Percentiles rank a stretch among this genome's conserved stretches.
These are phyloP conservation scores for Alternaria consortialis DNA, from an alignment of 2,329 filamentous ascomycete species.

Conservation along the genomic window DNA sequence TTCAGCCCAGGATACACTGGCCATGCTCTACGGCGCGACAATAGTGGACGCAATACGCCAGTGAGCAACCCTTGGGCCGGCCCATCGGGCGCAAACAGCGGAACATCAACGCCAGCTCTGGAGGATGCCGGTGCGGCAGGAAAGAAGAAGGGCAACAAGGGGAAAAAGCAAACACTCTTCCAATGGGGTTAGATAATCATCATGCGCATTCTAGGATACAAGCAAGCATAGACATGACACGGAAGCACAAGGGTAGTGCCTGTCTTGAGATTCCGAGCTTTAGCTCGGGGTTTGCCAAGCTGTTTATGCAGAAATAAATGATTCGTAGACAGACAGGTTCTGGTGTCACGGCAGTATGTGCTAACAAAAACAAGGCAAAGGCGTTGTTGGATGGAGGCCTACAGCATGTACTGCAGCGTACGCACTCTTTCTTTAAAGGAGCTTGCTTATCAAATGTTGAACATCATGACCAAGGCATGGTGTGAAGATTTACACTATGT, in stretches of 20 bases:
- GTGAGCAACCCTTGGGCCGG: slow-evolving; percentile 53
- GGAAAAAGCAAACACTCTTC: slow-evolving; percentile 61
- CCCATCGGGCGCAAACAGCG: slow-evolving; percentile 39
- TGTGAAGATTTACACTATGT: background rate
- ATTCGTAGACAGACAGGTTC: background rate
- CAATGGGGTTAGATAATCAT: slow-evolving; percentile 54
- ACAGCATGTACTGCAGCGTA: background rate
- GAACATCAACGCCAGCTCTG: slow-evolving; percentile 31
- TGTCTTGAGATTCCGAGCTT: background rate
- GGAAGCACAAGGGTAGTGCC: background rate
- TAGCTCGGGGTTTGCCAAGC: background rate
- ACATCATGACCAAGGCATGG: background rate
- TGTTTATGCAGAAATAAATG: background rate
- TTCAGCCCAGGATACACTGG: slow-evolving; percentile 61
- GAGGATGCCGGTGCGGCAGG: slow-evolving; percentile 38
- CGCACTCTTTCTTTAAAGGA: background rate
- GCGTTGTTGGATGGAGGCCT: background rate
- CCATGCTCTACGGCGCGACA: slow-evolving; percentile 54
- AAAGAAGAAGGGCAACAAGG: slow-evolving; percentile 60
- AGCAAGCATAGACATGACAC: background rate
- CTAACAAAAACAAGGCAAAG: background rate
- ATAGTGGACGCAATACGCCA: slow-evolving; percentile 51
- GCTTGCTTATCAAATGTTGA: background rate
- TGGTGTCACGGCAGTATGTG: background rate
- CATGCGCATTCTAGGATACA: background rate